Conservation (phyloP, 1,284 basidiomycete genomes). For the Kalmanozyma brasiliensis region DNA sequence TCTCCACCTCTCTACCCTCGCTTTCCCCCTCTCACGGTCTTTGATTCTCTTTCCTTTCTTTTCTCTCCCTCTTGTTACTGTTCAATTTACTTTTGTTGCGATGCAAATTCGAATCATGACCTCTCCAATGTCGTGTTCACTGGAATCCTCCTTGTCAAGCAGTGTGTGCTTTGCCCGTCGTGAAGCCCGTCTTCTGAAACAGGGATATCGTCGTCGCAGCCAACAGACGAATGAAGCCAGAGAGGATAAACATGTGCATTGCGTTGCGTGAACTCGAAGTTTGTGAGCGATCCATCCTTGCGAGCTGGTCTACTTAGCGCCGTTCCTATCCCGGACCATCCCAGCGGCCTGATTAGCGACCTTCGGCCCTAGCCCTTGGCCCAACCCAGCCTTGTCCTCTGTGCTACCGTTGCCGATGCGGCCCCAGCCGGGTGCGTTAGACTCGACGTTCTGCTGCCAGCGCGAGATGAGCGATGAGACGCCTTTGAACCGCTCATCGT, state of each 20-base stretch:
- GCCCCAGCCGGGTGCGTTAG: constrained; percentile 53
- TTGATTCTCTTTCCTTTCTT: constrained; percentile 5
- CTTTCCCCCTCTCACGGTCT: constrained; percentile 1
- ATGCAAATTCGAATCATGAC: constrained; percentile 10
- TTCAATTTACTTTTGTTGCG: constrained; percentile 6
- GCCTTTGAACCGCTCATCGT: constrained; percentile 38
- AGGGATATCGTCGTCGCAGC: too few relatives aligned
- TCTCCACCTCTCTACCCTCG: neutral
- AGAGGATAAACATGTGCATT: too few relatives aligned
- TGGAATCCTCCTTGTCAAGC: too few relatives aligned
- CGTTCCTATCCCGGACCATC: constrained; percentile 5
- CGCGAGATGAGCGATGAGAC: constrained; percentile 37
- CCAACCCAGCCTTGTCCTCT: constrained; percentile 4
- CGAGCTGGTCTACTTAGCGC: too few relatives aligned
- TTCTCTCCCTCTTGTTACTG: constrained; percentile 4
- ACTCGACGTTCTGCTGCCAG: constrained; percentile 51
- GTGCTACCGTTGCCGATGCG: constrained; percentile 23
- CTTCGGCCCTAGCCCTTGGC: constrained; percentile 8
- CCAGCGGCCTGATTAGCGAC: constrained; percentile 17
- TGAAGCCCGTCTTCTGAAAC: neutral
- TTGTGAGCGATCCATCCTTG: too few relatives aligned
- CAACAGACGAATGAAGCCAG: neutral
- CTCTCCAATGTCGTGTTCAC: neutral
- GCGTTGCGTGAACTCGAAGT: too few relatives aligned
- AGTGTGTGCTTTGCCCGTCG: neutral